Evolutionary conservation across 2,329 filamentous ascomycete genomes (phyloP), one percentile per base, ranked within the genome.

Genomic region (Cercospora sp.): DNA sequence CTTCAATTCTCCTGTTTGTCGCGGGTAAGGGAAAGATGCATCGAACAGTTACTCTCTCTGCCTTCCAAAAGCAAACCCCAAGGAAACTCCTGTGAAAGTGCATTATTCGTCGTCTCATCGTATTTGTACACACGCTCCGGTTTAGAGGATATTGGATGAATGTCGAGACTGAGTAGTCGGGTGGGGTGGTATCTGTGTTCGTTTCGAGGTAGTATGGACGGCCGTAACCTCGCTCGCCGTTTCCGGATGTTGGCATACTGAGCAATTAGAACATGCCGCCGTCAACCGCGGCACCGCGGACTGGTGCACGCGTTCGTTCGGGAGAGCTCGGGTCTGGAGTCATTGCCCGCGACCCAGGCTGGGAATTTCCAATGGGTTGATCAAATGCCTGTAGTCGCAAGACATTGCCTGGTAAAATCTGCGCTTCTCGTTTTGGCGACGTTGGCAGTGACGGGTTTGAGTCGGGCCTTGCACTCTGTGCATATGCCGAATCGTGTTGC

Each of bases 261-360:
- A 43, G 51, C 43, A 57, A 61, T 70, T 57, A 72, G 57, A 72
- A 72, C 71, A 72, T 72, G 60, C 71, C 63, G 59, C 67, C 71
- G 26, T 72, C 69, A 45, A 69, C 43, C 24, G 69, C 62, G 26
- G 68, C 66, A 18, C 58, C 60, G 5, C 45, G n/a, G 12, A 51
- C 45, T 51, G 66, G 51, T 61, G 45, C 59, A 58, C 65, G 45
- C 18, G 30, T 32, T 16, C 49, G 64, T 18, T 69, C 69, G 34
- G 28, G 69, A 62, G 66, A 67, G 53, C 40, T 67, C n/a, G 49
- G 49, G 51, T 67, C 43, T 32, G 53, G 65, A 30, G 24, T 62
- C 62, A 67, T 66, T 51, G 65, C 66, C 18, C 65, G 51, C 12
- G 24, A 21, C 3, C 13, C 57, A 34, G 66, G 57, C 57, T 71